Conservation (phyloP, 345 rosid species). For the Brassica juncea region DNA sequence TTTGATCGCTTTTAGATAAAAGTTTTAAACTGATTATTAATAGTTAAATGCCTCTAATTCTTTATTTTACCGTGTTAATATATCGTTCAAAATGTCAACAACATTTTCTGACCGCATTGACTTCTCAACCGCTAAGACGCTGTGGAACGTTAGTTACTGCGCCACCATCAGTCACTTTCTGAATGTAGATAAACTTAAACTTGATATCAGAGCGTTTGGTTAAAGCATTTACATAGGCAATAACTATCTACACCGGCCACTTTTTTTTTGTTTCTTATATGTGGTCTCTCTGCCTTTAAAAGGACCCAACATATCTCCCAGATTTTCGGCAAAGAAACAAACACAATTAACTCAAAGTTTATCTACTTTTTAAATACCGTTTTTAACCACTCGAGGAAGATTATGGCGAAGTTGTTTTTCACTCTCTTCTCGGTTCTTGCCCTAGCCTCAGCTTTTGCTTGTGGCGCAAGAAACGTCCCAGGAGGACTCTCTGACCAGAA, state of each 20-base stretch:
- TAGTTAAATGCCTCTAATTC: not conserved
- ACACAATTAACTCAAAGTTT: not conserved
- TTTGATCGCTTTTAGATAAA: not conserved
- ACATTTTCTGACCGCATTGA: constrained; percentile 2
- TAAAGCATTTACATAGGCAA: constrained; percentile 36
- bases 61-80: not conserved
- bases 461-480: constrained; percentile 50
- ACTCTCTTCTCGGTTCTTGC: constrained; percentile 43
- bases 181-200: constrained; percentile 30
- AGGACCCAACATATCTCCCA: constrained; percentile 37
- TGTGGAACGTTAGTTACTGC: constrained; percentile 25
- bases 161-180: constrained; percentile 21
- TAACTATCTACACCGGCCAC: constrained; percentile 32
- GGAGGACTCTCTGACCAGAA: constrained; percentile 66
- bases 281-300: constrained; percentile 34
- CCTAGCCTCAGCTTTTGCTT: constrained; percentile 34
- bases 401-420: constrained; percentile 45
- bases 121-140: constrained; percentile 20
- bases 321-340: constrained; percentile 15
- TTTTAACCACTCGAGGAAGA: not conserved
- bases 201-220: constrained; percentile 37
- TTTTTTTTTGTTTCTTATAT: not conserved
- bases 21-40: not conserved
- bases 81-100: constrained; percentile 1
- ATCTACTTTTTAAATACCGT: constrained; percentile 17